Evolutionary conservation across 306 rosid species (phyloP), one percentile per base, ranked within the genome.

Genomic region (Purshia tridentata): DNA sequence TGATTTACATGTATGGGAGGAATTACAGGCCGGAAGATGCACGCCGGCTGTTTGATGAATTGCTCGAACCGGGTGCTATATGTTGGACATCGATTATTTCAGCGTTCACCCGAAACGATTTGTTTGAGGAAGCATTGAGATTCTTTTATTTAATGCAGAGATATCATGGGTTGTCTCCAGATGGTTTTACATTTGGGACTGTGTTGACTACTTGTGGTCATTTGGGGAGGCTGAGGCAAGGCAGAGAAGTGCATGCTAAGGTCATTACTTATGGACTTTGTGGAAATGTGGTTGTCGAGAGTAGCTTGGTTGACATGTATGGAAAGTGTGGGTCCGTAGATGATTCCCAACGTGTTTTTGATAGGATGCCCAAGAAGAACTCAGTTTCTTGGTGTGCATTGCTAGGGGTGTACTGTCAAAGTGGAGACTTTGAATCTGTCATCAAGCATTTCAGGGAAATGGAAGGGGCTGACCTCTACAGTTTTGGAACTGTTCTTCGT

Each of bases 231-330:
- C 20, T 86, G 73, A 87, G 81, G 67, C 96, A 68, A 67, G 98
- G 98, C 13, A 83, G 68, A 46, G 81, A 89, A 81, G 80, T 93
- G 61, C 98, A 93, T 73, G 85, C 83, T 4, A 91, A 80, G 76
- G 89, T 89, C 53, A 57, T 93, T 67, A 65, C 84, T 0, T 75
- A 81, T 41, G 96, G 94, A 39, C 71, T 83, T 37, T 54, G 76
- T 39, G 96, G 92, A 1, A 84, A 91, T 70, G 96, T 93, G 75
- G 83, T 93, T 64, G 96, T 91, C 14, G 96, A 86, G 81, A 91
- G 98, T 65, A 93, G 98, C 75, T 79, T 91, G 54, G 86, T 93
- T 74, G 98, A 93, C 60, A 91, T 93, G 97, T 93, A 93, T 80
- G 98, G 98, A 20, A 93, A 93, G 75, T 93, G 97, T 39, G 90